Percentiles rank a stretch among this genome's conserved stretches.
Conservation (phyloP, 257 asterid species). For the Plantago ovata region DNA sequence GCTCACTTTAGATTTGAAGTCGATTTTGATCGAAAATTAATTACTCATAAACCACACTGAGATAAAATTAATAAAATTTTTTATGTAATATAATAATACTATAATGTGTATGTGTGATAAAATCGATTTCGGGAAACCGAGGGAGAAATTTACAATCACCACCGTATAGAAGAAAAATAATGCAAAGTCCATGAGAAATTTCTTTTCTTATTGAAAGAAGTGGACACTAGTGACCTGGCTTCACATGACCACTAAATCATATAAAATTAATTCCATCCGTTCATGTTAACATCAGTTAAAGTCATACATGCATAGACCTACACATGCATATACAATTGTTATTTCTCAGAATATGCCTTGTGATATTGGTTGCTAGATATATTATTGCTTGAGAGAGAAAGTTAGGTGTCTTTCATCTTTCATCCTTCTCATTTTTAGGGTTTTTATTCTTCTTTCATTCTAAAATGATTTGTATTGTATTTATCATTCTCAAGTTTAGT, state of each 20-base stretch:
- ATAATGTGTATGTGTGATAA: too few species aligned
- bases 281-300: conserved; percentile 34
- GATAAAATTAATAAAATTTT: too few species aligned
- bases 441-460: conserved; percentile 39
- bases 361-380: conserved; percentile 14
- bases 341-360: conserved; percentile 26
- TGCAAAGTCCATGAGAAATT: conserved; percentile 35
- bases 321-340: conserved; percentile 20
- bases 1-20: too few species aligned
- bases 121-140: too few species aligned
- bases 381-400: conserved; percentile 25
- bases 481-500: conserved; percentile 23
- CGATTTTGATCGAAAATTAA: too few species aligned
- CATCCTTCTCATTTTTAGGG: conserved; percentile 50
- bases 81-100: too few species aligned
- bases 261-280: conserved; percentile 5
- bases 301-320: conserved; percentile 21
- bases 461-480: conserved; percentile 16
- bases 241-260: conserved; percentile 41
- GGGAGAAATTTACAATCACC: too few species aligned
- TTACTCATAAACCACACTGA: too few species aligned
- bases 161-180: conserved; percentile 4
- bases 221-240: conserved; percentile 53
- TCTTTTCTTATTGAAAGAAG: conserved; percentile 26
- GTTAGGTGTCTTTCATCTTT: conserved; percentile 33